A percentile compares a stretch with the other conserved stretches of the same genome.
Evolutionary conservation across 345 rosid genomes (phyloP).

Genomic region (Erodium maritimum): DNA sequence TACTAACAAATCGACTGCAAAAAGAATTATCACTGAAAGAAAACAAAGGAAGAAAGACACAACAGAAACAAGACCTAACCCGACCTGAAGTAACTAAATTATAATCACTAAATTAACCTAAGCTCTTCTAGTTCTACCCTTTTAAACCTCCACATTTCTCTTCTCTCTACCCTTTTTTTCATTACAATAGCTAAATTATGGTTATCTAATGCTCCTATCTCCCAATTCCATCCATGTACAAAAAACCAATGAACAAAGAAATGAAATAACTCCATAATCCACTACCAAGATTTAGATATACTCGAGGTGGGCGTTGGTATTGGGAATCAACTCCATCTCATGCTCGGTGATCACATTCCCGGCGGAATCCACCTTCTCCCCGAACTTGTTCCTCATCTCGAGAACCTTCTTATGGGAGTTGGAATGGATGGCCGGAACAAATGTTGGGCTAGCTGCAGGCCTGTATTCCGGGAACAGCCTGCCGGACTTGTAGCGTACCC

Average conservation of each 20-base stretch:
- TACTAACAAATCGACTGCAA: slow-evolving; percentile 47
- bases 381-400: no score
- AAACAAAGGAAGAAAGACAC: slow-evolving; percentile 15
- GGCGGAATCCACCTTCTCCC: slow-evolving; percentile 20
- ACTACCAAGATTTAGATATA: not conserved
- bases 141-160: slow-evolving; percentile 12
- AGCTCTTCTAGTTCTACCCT: slow-evolving; percentile 15
- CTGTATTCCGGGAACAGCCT: slow-evolving; percentile 95
- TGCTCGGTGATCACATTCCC: slow-evolving; percentile 10
- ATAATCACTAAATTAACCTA: slow-evolving; percentile 8
- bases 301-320: slow-evolving; percentile 10
- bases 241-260: slow-evolving; percentile 29
- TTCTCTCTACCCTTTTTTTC: slow-evolving; percentile 17
- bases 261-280: slow-evolving; percentile 16
- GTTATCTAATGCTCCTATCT: slow-evolving; percentile 17
- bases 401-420: slow-evolving; percentile 91
- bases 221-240: slow-evolving; percentile 46
- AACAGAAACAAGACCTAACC: slow-evolving; percentile 11
- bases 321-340: slow-evolving; percentile 30
- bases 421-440: slow-evolving; percentile 75
- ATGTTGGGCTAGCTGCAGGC: slow-evolving; percentile 93
- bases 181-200: slow-evolving; percentile 20
- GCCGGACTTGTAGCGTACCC: no score
- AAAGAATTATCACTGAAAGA: slow-evolving; percentile 35
- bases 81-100: slow-evolving; percentile 18